Percentiles rank a stretch among this genome's conserved stretches.
These are phyloP conservation scores for Fusarium decemcellulare DNA, from an alignment of 2,329 filamentous ascomycete genomes.

Conservation along the genomic window DNA sequence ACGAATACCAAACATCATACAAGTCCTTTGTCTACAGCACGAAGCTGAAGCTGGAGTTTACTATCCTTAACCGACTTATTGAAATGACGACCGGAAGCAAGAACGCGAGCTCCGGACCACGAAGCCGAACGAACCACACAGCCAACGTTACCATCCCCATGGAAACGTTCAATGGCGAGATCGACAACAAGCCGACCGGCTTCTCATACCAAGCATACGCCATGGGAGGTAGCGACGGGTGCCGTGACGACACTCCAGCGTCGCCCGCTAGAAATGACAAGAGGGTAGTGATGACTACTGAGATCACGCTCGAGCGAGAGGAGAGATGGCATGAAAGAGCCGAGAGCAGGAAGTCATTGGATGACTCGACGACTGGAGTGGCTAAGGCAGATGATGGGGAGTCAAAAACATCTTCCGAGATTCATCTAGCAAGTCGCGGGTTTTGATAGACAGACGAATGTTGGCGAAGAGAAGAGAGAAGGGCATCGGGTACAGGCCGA, in stretches of 20 bases:
- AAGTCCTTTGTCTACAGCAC: constrained; percentile 56
- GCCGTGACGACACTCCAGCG: neutral
- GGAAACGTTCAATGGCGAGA: constrained; percentile 39
- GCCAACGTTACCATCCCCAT: constrained; percentile 36
- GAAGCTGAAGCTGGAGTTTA: constrained; percentile 58
- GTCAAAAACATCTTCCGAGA: constrained; percentile 47
- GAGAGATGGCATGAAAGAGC: constrained; percentile 32
- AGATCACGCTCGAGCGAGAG: constrained; percentile 41
- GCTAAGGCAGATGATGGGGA: constrained; percentile 30
- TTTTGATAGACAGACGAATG: too few species aligned
- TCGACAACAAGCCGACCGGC: constrained; percentile 13
- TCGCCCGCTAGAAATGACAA: constrained; percentile 14
- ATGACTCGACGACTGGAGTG: constrained; percentile 21
- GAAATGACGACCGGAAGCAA: constrained; percentile 48
- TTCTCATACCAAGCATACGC: constrained; percentile 44
- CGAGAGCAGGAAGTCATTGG: constrained; percentile 34
- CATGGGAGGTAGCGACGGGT: constrained; percentile 39
- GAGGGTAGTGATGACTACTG: constrained; percentile 46
- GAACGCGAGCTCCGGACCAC: constrained; percentile 42
- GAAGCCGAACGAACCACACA: constrained; percentile 37
- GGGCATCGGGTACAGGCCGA: too few species aligned
- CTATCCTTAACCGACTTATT: constrained; percentile 56
- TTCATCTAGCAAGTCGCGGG: constrained; percentile 34
- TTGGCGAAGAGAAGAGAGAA: too few species aligned
- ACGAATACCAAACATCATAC: constrained; percentile 54